phyloP scores from a whole-genome alignment of 148 eudicot genomes.

The Heliosperma pusillum region DNA sequence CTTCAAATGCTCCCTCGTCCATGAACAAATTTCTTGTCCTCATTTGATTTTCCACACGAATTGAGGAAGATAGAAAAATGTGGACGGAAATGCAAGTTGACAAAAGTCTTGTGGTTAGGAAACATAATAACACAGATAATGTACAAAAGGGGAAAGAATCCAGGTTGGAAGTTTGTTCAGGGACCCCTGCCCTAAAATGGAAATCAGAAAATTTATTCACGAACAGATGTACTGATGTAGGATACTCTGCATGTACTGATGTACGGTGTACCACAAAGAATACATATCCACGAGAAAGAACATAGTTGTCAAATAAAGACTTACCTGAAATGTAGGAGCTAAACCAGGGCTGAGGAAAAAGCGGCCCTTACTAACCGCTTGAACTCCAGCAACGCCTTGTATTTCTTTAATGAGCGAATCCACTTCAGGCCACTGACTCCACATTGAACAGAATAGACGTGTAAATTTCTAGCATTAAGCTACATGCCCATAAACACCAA shows the following conservation, averaged over 20 bases:
- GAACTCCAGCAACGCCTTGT: slow-evolving; percentile 62
- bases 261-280: neutral
- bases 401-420: slow-evolving; percentile 76
- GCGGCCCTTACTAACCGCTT: slow-evolving; percentile 72
- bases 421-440: slow-evolving; percentile 80
- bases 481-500: neutral
- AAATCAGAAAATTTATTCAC: no score
- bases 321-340: slow-evolving; percentile 97
- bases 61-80: no score
- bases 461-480: slow-evolving; percentile 3
- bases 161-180: no score
- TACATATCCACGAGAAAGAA: neutral
- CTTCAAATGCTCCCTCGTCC: no score
- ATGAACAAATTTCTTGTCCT: no score
- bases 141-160: no score
- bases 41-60: no score
- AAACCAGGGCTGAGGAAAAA: slow-evolving; percentile 93
- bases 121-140: no score
- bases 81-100: no score
- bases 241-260: neutral
- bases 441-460: slow-evolving; percentile 13
- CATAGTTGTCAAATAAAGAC: neutral
- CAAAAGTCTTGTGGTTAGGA: neutral
- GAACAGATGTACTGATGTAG: no score
- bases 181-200: no score